These are phyloP conservation scores for Theileria sp. DNA, from an alignment of 169 alveolate species.

Conservation along the genomic window DNA sequence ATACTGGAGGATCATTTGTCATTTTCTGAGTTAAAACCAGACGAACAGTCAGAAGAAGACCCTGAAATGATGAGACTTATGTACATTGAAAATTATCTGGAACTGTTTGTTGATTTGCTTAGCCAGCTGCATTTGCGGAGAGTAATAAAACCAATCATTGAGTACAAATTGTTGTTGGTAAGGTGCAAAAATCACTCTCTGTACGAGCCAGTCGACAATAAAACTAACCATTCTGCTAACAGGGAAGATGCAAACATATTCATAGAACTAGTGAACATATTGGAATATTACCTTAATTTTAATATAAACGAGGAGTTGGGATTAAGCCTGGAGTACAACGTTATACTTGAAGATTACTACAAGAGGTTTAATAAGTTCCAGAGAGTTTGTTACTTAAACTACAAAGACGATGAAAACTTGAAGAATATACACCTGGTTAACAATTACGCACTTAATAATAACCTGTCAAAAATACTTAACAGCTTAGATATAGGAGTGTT, in stretches of 20 bases:
- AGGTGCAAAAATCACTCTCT: constrained; percentile 54
- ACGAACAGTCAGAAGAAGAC: constrained; percentile 5
- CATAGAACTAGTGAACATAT: constrained; percentile 40
- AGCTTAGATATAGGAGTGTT: not conserved
- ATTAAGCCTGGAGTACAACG: constrained; percentile 44
- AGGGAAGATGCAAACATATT: constrained; percentile 32
- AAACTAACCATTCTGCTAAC: not conserved
- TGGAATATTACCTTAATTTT: constrained; percentile 57
- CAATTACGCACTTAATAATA: constrained; percentile 11
- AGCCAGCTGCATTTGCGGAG: constrained; percentile 59
- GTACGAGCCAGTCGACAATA: constrained; percentile 37
- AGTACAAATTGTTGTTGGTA: constrained; percentile 46
- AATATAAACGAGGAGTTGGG: constrained; percentile 67
- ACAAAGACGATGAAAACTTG: constrained; percentile 35
- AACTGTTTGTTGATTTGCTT: constrained; percentile 48
- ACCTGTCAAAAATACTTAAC: not conserved
- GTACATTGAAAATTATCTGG: constrained; percentile 62
- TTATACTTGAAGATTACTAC: constrained; percentile 47
- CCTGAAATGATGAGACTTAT: constrained; percentile 48
- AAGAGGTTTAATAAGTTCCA: constrained; percentile 52
- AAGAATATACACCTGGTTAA: constrained; percentile 45
- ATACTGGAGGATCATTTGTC: constrained; percentile 55
- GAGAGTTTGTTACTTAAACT: constrained; percentile 52
- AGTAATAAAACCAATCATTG: constrained; percentile 56
- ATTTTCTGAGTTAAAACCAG: not conserved